Evolutionary conservation across 2,329 filamentous ascomycete species (phyloP), one percentile per base, ranked within the genome.

Genomic region (Thelonectria blattea): DNA sequence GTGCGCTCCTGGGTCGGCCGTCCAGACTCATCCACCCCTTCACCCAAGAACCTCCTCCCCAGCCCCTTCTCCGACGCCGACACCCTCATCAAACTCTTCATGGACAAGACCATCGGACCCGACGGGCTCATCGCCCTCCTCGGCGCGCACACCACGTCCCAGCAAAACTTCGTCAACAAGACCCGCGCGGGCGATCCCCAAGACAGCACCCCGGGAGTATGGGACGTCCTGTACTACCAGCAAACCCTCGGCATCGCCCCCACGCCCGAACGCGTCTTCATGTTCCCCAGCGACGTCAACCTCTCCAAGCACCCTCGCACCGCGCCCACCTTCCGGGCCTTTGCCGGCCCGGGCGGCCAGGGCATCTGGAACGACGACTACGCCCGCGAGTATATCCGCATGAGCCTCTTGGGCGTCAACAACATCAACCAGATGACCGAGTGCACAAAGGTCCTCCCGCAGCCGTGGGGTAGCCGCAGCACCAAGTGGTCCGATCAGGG

Each of bases 401-500:
- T 87, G 39, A 83, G 79, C 32, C 73, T 86, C 3, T 78, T 87
- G 11, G 84, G 84, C 3, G 83, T 86, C 14, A 78, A 82, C 66
- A 85, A 85, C 67, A 81, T 86, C 71, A 85, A 86, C 70, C 71
- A 75, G 20, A 72, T 86, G 45, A 82, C 78, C 15, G 83, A 86
- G 63, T 86, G 84, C 76, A 83, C 81, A 10, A 79, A 80, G 65
- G 81, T 81, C 3, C 72, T 86, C 10, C 83, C 80, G 4, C 68
- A 71, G n/a, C 64, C 67, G 15, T 50, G 47, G 54, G 34, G 34
- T 10, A 14, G 32, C 15, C 24, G 37, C 45, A 42, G 64, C 34
- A 61, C 46, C 7, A 56, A 22, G 17, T 72, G 62, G 57, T 27
- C 37, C 9, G 71, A 72, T 18, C 58, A 67, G 46, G 55, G 48